Base-by-base conservation (phyloP, 1,139 yeast species). In the Saccharomycopsis crataegensis region DNA sequence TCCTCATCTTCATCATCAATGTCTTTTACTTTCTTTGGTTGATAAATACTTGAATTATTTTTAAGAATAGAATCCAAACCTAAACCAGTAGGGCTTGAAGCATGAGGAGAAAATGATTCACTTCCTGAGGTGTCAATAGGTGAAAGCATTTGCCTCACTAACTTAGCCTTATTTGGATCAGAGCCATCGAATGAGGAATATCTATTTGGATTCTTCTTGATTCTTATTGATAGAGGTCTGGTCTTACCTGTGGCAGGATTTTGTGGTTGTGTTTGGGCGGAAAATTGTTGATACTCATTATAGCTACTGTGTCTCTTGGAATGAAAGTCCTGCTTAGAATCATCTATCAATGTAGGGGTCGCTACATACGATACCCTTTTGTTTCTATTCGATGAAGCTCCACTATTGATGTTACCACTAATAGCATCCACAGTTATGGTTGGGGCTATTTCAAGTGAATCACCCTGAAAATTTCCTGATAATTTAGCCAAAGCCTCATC, bases 61-160 rank as follows among this genome's bases (percentile, higher is more conserved):
- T 12, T 16, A n/a, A 41, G 14, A 32, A 32, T 36, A 8, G 38
- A 11, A 49, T 43, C 48, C 14, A 50, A 22, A 6, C 54, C 55
- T 8, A 50, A n/a, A 33, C 50, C 54, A 42, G 46, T 41, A 17
- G 55, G 52, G 36, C 49, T 48, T 16, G 48, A 12, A 8, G 33
- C 28, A 17, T 41, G 14, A 11, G 53, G 53, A 6, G 54, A 50
- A 34, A 49, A 53, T 17, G 46, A 22, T 50, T 53, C 56, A 47
- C 53, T 53, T 11, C 50, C 56, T 8, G 47, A 38, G 6, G 57
- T 54, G 38, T 52, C 53, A 38, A 54, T 54, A 11, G 57, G 57
- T 6, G 56, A 52, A 8, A 54, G 36, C 17, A 52, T 43, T 28
- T 52, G 51, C 28, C 43, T 56, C 7, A 37, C 49, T 8, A 49